Percentiles rank a stretch among this genome's conserved stretches.
These are phyloP conservation scores for Exophiala spinifera DNA, from an alignment of 2,329 filamentous ascomycete species.

Conservation along the genomic window DNA sequence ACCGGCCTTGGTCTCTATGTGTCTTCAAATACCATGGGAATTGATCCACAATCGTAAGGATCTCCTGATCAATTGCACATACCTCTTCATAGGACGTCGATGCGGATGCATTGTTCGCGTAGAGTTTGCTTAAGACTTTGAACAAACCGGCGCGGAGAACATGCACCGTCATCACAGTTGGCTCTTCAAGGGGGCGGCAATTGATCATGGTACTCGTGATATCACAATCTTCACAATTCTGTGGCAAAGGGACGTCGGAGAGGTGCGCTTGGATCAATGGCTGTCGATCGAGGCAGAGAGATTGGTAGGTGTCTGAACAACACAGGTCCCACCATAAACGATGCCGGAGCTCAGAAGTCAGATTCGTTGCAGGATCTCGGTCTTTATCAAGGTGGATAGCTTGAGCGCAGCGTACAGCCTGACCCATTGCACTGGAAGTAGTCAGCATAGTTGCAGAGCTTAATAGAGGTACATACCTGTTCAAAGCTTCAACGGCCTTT, in stretches of 20 bases:
- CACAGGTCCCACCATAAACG: conserved; percentile 32
- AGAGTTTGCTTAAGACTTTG: conserved; percentile 27
- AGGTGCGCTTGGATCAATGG: conserved; percentile 29
- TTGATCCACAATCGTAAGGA: conserved; percentile 22
- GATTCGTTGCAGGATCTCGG: conserved; percentile 17
- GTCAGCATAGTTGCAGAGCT: not conserved
- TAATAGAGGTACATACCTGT: conserved; percentile 22
- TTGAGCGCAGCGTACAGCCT: conserved; percentile 31
- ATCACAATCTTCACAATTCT: conserved; percentile 31
- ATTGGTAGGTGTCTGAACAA: conserved; percentile 30
- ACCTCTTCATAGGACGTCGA: conserved; percentile 29
- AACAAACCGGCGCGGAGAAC: conserved; percentile 27
- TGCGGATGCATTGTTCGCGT: conserved; percentile 24
- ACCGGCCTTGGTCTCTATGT: conserved; percentile 3
- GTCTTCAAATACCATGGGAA: conserved; percentile 32
- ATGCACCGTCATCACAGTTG: conserved; percentile 27
- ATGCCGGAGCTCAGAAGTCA: conserved; percentile 30
- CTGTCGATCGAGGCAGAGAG: conserved; percentile 30
- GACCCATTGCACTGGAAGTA: conserved; percentile 21
- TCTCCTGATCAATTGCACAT: conserved; percentile 28
- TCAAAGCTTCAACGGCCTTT: conserved; percentile 33
- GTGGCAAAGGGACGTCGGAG: conserved; percentile 29
- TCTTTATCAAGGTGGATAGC: conserved; percentile 30
- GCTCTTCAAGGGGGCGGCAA: conserved; percentile 25
- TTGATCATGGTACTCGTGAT: conserved; percentile 26